phyloP scores from a whole-genome alignment of 2,329 filamentous ascomycete genomes.

The Sarocladium oryzae region DNA sequence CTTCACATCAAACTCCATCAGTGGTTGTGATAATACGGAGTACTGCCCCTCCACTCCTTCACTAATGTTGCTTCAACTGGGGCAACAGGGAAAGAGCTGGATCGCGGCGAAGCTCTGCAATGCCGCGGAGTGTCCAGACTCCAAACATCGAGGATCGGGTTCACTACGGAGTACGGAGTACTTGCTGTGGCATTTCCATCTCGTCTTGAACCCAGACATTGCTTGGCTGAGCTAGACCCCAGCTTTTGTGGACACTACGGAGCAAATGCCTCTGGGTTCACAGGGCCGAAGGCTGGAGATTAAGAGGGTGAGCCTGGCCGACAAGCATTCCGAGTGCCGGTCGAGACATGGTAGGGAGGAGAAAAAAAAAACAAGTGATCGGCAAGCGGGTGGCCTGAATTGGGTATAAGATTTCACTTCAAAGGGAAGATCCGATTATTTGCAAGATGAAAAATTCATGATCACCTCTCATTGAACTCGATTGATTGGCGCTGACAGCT shows the following conservation, averaged over 20 bases:
- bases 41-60: slow-evolving; percentile 1
- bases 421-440: not conserved
- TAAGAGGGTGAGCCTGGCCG: not conserved
- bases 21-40: not conserved
- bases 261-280: not conserved
- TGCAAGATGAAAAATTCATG: not conserved
- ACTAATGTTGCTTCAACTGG: not conserved
- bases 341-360: not conserved
- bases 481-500: not conserved
- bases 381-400: not conserved
- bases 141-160: not conserved
- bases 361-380: not conserved
- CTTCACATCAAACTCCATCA: not conserved
- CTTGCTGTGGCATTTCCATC: not conserved
- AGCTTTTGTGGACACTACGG: slow-evolving; percentile 9
- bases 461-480: not conserved
- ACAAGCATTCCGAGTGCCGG: slow-evolving; percentile 1
- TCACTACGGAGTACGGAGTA: no score
- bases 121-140: not conserved
- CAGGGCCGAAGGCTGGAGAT: not conserved
- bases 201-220: not conserved
- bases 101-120: not conserved
- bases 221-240: slow-evolving; percentile 6
- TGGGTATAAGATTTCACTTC: not conserved
- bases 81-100: not conserved